phyloP scores from a whole-genome alignment of 441 rosid genomes.

The Adansonia gregorii region DNA sequence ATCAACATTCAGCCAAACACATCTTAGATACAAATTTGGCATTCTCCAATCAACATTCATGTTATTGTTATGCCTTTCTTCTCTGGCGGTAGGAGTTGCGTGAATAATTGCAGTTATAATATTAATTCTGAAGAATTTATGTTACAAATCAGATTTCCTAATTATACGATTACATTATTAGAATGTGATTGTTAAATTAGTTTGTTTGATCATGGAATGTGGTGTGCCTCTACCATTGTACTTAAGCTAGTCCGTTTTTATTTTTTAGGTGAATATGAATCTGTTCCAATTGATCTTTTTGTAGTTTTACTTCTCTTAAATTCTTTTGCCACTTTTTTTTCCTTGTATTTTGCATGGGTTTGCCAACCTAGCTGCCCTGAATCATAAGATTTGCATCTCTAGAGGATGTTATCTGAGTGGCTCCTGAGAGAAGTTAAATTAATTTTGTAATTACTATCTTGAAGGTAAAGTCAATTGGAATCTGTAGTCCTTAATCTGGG shows the following conservation, averaged over 20 bases:
- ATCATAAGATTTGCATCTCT: not conserved
- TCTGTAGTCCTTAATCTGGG: not conserved
- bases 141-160: not conserved
- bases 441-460: slow-evolving; percentile 5
- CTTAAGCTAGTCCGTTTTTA: slow-evolving; percentile 1
- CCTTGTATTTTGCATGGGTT: not conserved
- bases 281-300: not conserved
- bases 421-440: not conserved
- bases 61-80: not conserved
- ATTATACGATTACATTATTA: slow-evolving; percentile 8
- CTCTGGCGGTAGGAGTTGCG: slow-evolving; percentile 5
- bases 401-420: not conserved
- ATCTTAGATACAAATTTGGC: slow-evolving; percentile 3
- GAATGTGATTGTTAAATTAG: slow-evolving; percentile 3
- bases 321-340: not conserved
- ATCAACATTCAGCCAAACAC: slow-evolving; percentile 10
- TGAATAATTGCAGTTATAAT: not conserved
- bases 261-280: not conserved
- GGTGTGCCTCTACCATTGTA: slow-evolving; percentile 15
- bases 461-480: not conserved
- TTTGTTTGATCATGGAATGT: slow-evolving; percentile 10
- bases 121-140: not conserved
- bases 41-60: slow-evolving; percentile 3
- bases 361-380: slow-evolving; percentile 7
- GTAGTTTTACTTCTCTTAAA: not conserved